Conservation (phyloP, 2,329 filamentous ascomycete genomes). For the Phialophora chinensis region DNA sequence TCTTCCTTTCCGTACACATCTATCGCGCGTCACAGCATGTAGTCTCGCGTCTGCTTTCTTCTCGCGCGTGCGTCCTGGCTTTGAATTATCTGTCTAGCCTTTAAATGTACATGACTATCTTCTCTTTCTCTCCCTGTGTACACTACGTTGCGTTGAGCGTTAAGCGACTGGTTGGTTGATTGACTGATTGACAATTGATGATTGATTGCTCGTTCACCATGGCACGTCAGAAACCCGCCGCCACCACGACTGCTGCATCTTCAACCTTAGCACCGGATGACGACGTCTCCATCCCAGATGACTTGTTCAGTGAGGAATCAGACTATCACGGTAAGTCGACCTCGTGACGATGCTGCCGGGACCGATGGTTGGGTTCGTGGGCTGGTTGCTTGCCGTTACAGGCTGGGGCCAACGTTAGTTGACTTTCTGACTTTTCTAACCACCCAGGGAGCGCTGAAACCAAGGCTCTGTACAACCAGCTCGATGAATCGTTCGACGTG, state of each 20-base stretch:
- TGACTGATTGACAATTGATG: neutral
- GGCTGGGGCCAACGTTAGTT: neutral
- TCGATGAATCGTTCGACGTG: conserved; percentile 59
- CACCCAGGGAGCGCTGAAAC: conserved; percentile 61
- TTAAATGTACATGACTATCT: neutral
- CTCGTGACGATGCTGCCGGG: neutral
- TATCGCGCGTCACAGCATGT: neutral
- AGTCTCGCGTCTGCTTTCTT: neutral
- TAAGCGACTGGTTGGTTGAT: neutral
- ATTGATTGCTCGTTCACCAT: neutral
- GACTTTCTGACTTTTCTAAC: neutral
- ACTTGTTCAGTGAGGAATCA: conserved; percentile 51
- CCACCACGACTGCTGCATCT: neutral
- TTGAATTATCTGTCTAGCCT: neutral
- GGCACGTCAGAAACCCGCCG: neutral
- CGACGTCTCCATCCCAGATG: conserved; percentile 28
- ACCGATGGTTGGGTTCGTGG: neutral
- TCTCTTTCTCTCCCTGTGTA: neutral
- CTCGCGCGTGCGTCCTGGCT: neutral
- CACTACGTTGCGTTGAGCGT: neutral
- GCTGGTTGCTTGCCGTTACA: neutral
- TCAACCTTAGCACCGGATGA: conserved; percentile 5
- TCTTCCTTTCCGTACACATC: neutral
- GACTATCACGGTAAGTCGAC: conserved; percentile 51
- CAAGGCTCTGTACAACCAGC: conserved; percentile 56